Evolutionary conservation across 23 red algal genomes (phyloP).

Genomic region (Agarophyton chilense): DNA sequence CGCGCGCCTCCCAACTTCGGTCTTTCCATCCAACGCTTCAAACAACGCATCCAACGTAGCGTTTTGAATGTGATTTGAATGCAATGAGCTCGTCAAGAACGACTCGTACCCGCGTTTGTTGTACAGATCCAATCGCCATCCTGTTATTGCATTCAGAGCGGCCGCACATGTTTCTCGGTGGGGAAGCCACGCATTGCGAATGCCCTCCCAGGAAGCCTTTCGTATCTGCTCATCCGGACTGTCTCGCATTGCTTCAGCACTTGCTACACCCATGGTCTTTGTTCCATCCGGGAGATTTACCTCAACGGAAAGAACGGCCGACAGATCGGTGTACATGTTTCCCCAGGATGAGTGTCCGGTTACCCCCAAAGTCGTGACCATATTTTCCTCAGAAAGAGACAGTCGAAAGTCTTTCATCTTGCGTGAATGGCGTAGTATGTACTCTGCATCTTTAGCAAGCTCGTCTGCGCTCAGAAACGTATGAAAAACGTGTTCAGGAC

Average conservation of each 20-base stretch:
- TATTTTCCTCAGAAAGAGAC: conserved; percentile 73
- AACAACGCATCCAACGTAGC: conserved; percentile 63
- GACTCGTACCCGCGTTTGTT: conserved; percentile 46
- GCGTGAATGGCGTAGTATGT: conserved; percentile 48
- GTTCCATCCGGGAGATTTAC: conserved; percentile 43
- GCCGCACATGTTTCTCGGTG: conserved; percentile 78
- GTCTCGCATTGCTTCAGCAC: conserved; percentile 68
- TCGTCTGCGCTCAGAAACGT: conserved; percentile 60
- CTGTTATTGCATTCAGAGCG: conserved; percentile 70
- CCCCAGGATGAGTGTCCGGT: conserved; percentile 79
- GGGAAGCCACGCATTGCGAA: conserved; percentile 75
- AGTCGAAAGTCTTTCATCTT: conserved; percentile 65
- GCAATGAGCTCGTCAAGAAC: conserved; percentile 64
- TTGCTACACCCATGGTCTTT: conserved; percentile 70
- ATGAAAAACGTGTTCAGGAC: conserved; percentile 55
- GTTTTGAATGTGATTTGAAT: conserved; percentile 66
- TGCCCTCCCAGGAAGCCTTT: conserved; percentile 62
- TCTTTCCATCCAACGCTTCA: conserved; percentile 45
- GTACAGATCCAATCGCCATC: conserved; percentile 72
- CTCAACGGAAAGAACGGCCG: conserved; percentile 43
- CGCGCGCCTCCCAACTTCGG: conserved; percentile 67
- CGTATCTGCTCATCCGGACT: conserved; percentile 52
- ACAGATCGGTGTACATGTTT: conserved; percentile 71
- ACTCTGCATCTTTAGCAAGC: conserved; percentile 39
- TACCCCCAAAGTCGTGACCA: conserved; percentile 60